Conservation (phyloP, 169 alveolate species). For the Babesia caballi region DNA sequence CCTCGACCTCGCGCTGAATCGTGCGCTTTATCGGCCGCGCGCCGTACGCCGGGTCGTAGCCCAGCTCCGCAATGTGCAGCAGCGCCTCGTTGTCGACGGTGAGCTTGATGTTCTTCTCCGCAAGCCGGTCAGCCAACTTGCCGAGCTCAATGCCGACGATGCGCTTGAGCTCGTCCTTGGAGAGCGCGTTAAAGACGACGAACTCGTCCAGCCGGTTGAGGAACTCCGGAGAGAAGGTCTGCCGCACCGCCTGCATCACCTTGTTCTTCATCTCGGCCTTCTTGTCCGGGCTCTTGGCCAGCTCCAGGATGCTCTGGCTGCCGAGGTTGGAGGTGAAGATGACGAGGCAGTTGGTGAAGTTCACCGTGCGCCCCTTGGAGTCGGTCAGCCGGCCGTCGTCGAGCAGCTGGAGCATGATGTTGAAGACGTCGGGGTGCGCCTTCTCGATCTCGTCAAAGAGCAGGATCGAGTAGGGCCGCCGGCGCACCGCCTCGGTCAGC, state of each 20-base stretch:
- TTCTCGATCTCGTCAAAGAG: constrained; percentile 89
- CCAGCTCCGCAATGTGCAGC: constrained; percentile 79
- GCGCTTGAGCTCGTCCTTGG: constrained; percentile 73
- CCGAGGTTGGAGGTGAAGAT: constrained; percentile 87
- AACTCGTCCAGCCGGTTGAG: constrained; percentile 86
- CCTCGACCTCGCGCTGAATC: constrained; percentile 82
- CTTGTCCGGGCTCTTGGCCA: constrained; percentile 79
- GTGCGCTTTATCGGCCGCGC: constrained; percentile 84
- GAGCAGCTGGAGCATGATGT: constrained; percentile 81
- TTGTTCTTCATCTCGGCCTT: constrained; percentile 68
- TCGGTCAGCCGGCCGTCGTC: constrained; percentile 89
- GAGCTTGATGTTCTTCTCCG: constrained; percentile 79
- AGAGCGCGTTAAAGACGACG: constrained; percentile 75
- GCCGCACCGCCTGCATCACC: constrained; percentile 77
- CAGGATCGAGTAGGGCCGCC: constrained; percentile 85
- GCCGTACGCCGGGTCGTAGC: constrained; percentile 86
- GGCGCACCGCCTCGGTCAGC: constrained; percentile 88
- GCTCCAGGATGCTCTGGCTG: constrained; percentile 77
- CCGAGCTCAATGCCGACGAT: constrained; percentile 80
- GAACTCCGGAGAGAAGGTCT: constrained; percentile 84
- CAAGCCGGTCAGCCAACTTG: constrained; percentile 77
- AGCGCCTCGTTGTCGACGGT: constrained; percentile 82
- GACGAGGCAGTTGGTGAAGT: constrained; percentile 81
- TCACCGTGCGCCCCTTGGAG: constrained; percentile 84
- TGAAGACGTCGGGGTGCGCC: constrained; percentile 89